Conservation (phyloP, 2,329 filamentous ascomycete species). For the Boeremia lycopersici region DNA sequence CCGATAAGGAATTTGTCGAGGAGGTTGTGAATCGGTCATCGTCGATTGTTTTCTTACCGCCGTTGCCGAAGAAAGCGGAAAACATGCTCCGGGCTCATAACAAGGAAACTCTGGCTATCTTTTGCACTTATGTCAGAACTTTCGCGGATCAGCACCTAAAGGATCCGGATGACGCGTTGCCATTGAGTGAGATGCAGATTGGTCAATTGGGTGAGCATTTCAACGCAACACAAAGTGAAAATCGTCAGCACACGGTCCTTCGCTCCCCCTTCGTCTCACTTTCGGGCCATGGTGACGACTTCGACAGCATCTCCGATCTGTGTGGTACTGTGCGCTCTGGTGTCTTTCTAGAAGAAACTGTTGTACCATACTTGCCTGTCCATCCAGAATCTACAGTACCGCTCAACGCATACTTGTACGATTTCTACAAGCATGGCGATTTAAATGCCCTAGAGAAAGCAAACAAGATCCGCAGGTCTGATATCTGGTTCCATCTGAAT, state of each 20-base stretch:
- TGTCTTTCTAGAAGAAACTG: constrained; percentile 76
- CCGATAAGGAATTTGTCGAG: constrained; percentile 55
- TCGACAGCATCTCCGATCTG: constrained; percentile 69
- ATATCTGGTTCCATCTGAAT: constrained; percentile 76
- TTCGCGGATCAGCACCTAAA: constrained; percentile 69
- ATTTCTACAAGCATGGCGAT: constrained; percentile 79
- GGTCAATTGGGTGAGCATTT: constrained; percentile 34
- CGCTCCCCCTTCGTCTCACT: constrained; percentile 74
- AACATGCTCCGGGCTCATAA: constrained; percentile 67
- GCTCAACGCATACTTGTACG: constrained; percentile 72
- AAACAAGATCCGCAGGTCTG: constrained; percentile 69
- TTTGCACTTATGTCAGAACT: constrained; percentile 70
- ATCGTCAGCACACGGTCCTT: too few relatives aligned
- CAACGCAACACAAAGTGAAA: constrained; percentile 47
- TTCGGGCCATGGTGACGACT: constrained; percentile 70
- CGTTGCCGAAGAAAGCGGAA: constrained; percentile 64
- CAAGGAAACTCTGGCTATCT: constrained; percentile 67
- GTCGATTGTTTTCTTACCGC: constrained; percentile 69
- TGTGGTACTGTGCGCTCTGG: constrained; percentile 68
- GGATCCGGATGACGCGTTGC: constrained; percentile 61
- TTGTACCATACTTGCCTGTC: constrained; percentile 71
- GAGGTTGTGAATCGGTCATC: constrained; percentile 62
- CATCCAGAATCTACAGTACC: constrained; percentile 62
- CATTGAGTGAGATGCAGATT: constrained; percentile 61
- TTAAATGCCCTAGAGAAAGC: constrained; percentile 63